Evolutionary conservation across 495 filamentous ascomycete species (phyloP).

Genomic region (Penicillium ochrochloron): DNA sequence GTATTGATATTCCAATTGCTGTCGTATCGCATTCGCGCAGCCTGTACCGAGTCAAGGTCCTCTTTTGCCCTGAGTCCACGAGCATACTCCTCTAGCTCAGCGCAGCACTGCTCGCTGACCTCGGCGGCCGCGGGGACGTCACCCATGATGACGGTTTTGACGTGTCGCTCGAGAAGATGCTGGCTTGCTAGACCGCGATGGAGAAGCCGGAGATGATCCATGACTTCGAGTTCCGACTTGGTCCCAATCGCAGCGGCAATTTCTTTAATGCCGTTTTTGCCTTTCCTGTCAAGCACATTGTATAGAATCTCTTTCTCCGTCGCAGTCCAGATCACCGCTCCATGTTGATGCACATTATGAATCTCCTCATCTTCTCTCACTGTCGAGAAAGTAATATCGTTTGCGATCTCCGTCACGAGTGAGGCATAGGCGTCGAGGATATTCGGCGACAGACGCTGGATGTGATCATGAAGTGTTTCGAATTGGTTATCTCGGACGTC

Average conservation of each 20-base stretch:
- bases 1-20: slow-evolving; percentile 60
- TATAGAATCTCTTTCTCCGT: slow-evolving; percentile 75
- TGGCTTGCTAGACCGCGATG: slow-evolving; percentile 49
- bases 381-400: slow-evolving; percentile 34
- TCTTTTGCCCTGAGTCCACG: slow-evolving; percentile 63
- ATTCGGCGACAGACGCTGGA: slow-evolving; percentile 8
- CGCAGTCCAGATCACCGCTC: slow-evolving; percentile 68
- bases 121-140: slow-evolving; percentile 75
- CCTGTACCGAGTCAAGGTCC: slow-evolving; percentile 56
- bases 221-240: slow-evolving; percentile 77
- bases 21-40: slow-evolving; percentile 59
- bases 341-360: slow-evolving; percentile 59
- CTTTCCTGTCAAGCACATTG: slow-evolving; percentile 62
- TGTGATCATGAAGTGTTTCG: slow-evolving; percentile 9
- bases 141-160: slow-evolving; percentile 32
- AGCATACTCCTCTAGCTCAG: slow-evolving; percentile 69
- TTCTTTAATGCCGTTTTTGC: slow-evolving; percentile 58
- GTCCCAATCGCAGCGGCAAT: slow-evolving; percentile 68
- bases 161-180: slow-evolving; percentile 31
- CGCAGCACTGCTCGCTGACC: slow-evolving; percentile 65
- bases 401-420: slow-evolving; percentile 62
- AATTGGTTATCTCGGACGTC: slow-evolving; percentile 10
- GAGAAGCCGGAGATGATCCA: slow-evolving; percentile 66
- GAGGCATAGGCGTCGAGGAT: slow-evolving; percentile 51
- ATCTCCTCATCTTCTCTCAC: slow-evolving; percentile 18